Evolutionary conservation across 192 early-diverging fungal species (phyloP), one percentile per base, ranked within the genome.

Genomic region (Phycomyces nitens): DNA sequence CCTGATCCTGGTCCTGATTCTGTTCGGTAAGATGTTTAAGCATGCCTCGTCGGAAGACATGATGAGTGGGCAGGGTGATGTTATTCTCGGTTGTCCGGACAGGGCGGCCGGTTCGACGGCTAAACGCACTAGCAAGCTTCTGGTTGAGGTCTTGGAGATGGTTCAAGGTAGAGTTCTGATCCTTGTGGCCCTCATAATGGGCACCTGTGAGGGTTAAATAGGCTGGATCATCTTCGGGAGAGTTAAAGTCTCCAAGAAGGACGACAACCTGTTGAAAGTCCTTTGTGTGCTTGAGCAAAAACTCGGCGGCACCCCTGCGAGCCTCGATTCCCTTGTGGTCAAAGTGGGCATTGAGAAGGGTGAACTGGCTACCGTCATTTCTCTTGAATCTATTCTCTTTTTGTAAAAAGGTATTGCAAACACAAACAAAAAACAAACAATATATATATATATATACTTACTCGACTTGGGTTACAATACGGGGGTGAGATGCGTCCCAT

Each of bases 211-310:
- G 56, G 34, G 38, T 56, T 10, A 56, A 11, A 52, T 77, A 77
- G 40, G 71, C 56, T 7, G 60, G 53, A 20, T 53, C 52, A 0
- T 49, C 44, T 60, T 77, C 67, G 20, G 64, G 20, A 1, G 59
- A 61, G 47, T 77, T 77, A 6, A 73, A 43, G n/a, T 77, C 75
- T 11, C 67, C 75, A 5, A 73, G 39, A 15, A 77, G 26, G 20
- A 77, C 39, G 0, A 70, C 38, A 3, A 40, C 41, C 3, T 42
- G 23, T 21, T 43, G 3, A 24, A 58, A 22, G 10, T 49, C 22
- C 34, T 53, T 51, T 20, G 38, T 20, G 38, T 20, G 51, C 39
- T 53, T 55, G 59, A 77, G 50, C 23, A 77, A 24, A 0, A 77
- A 27, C 11, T 41, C 42, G 14, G 75, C 62, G 1, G 72, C 55